A percentile compares a stretch with the other conserved stretches of the same genome.
Evolutionary conservation across 306 rosid genomes (phyloP).

Genomic region (Fragaria iinumae): DNA sequence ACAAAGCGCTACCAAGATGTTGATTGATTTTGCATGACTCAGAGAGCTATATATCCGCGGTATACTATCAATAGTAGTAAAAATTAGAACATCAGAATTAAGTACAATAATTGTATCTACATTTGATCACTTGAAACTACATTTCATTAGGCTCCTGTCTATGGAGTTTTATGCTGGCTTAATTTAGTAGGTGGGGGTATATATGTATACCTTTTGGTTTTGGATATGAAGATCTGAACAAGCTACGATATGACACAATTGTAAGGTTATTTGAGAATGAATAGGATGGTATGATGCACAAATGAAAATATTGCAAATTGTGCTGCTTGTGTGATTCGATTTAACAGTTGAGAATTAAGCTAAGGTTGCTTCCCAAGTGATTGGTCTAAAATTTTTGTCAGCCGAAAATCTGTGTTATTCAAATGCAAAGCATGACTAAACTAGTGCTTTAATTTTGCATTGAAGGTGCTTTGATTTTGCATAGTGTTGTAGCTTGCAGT

Average conservation of each 20-base stretch:
- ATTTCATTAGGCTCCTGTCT: background rate
- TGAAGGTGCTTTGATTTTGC: background rate
- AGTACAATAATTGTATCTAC: conserved; percentile 3
- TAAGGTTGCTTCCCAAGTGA: background rate
- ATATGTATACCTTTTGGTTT: background rate
- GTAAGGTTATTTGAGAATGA: conserved; percentile 1
- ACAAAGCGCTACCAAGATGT: background rate
- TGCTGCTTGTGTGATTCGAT: background rate
- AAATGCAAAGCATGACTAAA: background rate
- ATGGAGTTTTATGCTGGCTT: background rate
- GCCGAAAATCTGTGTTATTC: background rate
- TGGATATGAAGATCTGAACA: background rate
- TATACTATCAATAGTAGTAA: background rate
- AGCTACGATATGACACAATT: background rate
- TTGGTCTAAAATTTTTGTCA: background rate
- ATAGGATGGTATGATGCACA: background rate
- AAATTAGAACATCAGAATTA: background rate
- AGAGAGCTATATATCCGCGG: conserved; percentile 4
- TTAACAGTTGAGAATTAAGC: background rate
- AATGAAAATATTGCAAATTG: background rate
- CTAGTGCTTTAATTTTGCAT: background rate
- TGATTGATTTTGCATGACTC: background rate
- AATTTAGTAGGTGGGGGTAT: conserved; percentile 1
- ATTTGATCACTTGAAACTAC: conserved; percentile 1
- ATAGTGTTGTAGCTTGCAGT: background rate